Base-by-base conservation (phyloP, 306 rosid genomes). In the Quercus parvula region DNA sequence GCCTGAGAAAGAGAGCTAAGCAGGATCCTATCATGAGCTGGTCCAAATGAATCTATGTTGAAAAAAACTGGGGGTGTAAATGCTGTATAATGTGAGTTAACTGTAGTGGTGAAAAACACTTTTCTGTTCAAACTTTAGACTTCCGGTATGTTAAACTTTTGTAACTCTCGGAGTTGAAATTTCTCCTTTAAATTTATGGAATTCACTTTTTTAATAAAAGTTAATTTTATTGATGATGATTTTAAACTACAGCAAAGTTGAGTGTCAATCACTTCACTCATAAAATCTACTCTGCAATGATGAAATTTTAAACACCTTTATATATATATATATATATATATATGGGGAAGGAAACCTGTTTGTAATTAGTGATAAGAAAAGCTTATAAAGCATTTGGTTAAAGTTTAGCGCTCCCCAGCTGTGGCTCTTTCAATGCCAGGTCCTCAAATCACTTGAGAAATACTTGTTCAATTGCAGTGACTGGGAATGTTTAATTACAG, bases 291-390 rank as follows among this genome's bases (percentile, higher is more conserved):
- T 81, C 8, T 31, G 72, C 25, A 35, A 71, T 56, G 24, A 35
- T 52, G 69, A 71, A 31, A 57, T 80, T 67, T 73, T 44, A 27
- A 76, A 14, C 30, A 18, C 24, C 70, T 63, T 28, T 17, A 14
- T 31, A 6, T 17, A 19, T 17, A 14, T 30, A 6, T 15, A 19
- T n/a, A n/a, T 17, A 14, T 31, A 6, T 17, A 19, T 58, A 20
- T 22, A 1, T 24, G 14, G 54, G 14, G 13, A 30, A 17, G 51
- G 49, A 4, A 35, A 33, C 49, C 14, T 67, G 25, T 19, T 19
- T 52, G 5, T 33, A 64, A 70, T 11, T 33, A 54, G 54, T 66
- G 59, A 69, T 67, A n/a, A 70, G n/a, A 80, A 20, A 78, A 55
- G 27, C 44, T 64, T 17, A 3, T 64, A 30, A 31, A 18, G 70